These are phyloP conservation scores for Geotrichum fermentans DNA, from an alignment of 1,139 yeast genomes.

Conservation along the genomic window DNA sequence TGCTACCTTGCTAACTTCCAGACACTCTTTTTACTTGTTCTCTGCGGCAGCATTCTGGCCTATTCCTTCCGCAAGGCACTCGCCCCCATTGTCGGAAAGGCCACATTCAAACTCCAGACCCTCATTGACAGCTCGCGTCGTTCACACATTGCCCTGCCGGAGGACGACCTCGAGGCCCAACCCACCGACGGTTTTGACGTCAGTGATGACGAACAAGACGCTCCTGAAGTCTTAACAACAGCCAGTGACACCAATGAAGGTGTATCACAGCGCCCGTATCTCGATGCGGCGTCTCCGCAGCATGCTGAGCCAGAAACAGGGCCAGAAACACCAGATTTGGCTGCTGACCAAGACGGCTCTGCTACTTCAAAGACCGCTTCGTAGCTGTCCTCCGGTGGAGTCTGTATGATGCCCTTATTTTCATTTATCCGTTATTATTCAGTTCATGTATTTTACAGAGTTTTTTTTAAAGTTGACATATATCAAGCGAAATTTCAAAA, in stretches of 20 bases:
- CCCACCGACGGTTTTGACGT: conserved; percentile 6
- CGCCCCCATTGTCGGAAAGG: conserved; percentile 16
- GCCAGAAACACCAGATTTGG: too few relatives aligned
- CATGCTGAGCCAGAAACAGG: not conserved
- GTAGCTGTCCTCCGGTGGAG: too few relatives aligned
- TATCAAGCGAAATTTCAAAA: too few relatives aligned
- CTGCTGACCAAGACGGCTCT: too few relatives aligned
- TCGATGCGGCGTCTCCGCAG: too few relatives aligned
- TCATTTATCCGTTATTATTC: too few relatives aligned
- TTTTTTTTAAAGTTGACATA: too few relatives aligned
- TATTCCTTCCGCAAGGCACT: conserved; percentile 14
- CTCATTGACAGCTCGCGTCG: conserved; percentile 1
- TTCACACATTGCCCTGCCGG: conserved; percentile 5
- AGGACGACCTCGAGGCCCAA: conserved; percentile 11
- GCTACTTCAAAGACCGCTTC: too few relatives aligned
- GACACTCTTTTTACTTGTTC: conserved; percentile 9
- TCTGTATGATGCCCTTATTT: too few relatives aligned
- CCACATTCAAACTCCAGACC: conserved; percentile 14
- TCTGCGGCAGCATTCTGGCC: conserved; percentile 8
- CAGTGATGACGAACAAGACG: conserved; percentile 13
- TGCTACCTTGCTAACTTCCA: not conserved
- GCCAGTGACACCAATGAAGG: too few relatives aligned
- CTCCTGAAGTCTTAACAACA: too few relatives aligned
- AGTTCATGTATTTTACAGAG: too few relatives aligned
- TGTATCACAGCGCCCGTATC: not conserved